Percentiles rank a stretch among this genome's conserved stretches.
These are phyloP conservation scores for Drosera capensis DNA, from an alignment of 148 eudicot species.

Conservation along the genomic window DNA sequence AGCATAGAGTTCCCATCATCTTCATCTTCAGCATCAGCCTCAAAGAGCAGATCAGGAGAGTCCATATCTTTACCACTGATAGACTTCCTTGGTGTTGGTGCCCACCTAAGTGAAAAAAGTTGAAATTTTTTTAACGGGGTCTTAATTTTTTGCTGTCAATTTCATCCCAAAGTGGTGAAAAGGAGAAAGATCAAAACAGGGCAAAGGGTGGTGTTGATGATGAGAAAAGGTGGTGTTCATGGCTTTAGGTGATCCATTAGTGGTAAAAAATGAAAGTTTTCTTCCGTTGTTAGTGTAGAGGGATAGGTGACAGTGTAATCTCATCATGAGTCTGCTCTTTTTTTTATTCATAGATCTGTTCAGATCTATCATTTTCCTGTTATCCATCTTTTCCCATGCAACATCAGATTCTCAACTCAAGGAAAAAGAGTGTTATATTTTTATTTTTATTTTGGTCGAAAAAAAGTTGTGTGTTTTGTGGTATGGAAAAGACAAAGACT, in stretches of 20 bases:
- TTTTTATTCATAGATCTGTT: neutral
- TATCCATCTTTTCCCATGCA: neutral
- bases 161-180: neutral
- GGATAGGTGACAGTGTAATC: neutral
- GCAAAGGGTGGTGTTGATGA: too few species aligned
- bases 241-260: too few species aligned
- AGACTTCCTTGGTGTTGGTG: conserved; percentile 88
- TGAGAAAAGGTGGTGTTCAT: too few species aligned
- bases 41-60: neutral
- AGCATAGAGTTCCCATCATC: conserved; percentile 4
- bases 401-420: neutral
- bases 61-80: conserved; percentile 37
- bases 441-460: too few species aligned
- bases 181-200: neutral
- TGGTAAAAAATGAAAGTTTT: too few species aligned
- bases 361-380: neutral
- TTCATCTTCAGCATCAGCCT: conserved; percentile 5
- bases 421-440: too few species aligned
- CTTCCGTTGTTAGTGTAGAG: too few species aligned
- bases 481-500: too few species aligned
- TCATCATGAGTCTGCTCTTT: neutral
- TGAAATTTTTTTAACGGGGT: too few species aligned
- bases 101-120: conserved; percentile 18
- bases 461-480: conserved; percentile 1
- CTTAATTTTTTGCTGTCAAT: too few species aligned